These are phyloP conservation scores for Chalciporus piperatus DNA, from an alignment of 768 basidiomycete genomes.

Conservation along the genomic window DNA sequence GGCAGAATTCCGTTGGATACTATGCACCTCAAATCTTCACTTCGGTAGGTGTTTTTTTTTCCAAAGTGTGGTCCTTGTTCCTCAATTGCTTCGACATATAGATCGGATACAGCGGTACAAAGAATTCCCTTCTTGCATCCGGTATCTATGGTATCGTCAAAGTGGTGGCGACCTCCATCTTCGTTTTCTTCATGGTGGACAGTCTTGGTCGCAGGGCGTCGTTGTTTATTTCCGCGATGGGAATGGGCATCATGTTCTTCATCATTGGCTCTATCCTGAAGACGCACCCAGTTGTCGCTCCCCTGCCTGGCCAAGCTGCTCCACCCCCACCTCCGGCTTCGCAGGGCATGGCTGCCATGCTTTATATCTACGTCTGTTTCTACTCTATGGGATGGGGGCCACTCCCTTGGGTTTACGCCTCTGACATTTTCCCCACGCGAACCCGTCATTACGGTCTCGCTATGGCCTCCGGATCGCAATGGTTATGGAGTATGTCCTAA, in stretches of 20 bases:
- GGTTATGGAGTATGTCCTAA: conserved; percentile 62
- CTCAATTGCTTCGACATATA: conserved; percentile 18
- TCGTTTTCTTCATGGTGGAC: conserved; percentile 68
- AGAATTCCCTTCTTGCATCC: conserved; percentile 64
- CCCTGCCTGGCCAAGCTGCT: conserved; percentile 38
- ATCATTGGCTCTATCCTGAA: conserved; percentile 84
- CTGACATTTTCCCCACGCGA: conserved; percentile 85
- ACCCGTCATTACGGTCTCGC: conserved; percentile 81
- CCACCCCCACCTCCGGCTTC: conserved; percentile 46
- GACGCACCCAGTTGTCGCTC: conserved; percentile 56
- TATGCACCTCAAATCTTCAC: conserved; percentile 75
- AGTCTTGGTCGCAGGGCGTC: conserved; percentile 65
- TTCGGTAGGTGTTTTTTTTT: conserved; percentile 43
- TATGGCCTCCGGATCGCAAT: conserved; percentile 73
- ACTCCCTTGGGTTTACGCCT: conserved; percentile 63
- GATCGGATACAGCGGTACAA: conserved; percentile 64
- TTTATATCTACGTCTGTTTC: conserved; percentile 86
- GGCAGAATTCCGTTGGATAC: conserved; percentile 80
- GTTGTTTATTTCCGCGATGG: conserved; percentile 68
- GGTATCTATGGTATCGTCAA: conserved; percentile 72
- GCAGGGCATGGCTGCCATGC: conserved; percentile 81
- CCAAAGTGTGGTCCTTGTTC: not conserved
- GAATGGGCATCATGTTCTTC: conserved; percentile 80
- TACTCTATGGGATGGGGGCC: conserved; percentile 88
- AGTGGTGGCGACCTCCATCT: conserved; percentile 60